phyloP scores from a whole-genome alignment of 2,329 filamentous ascomycete genomes.

The Monascus ruber region DNA sequence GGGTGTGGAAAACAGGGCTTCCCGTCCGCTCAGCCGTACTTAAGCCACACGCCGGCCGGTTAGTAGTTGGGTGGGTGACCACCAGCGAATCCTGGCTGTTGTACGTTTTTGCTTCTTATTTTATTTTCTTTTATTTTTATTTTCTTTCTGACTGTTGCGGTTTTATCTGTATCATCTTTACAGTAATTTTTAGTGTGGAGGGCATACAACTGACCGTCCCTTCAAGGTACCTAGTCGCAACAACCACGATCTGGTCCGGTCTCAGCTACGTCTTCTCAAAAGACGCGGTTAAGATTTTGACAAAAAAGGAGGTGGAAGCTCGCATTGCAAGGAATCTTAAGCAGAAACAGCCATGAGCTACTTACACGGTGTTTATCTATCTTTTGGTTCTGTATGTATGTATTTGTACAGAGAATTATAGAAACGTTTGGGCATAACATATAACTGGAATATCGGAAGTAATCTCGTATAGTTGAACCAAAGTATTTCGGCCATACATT shows the following conservation, averaged over 20 bases:
- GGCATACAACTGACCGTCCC: conserved; percentile 1
- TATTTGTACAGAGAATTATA: too few species aligned
- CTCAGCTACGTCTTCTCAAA: conserved; percentile 85
- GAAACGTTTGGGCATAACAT: too few species aligned
- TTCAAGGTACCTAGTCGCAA: conserved; percentile 67
- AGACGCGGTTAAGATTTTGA: conserved; percentile 79
- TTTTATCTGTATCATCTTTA: conserved; percentile 1
- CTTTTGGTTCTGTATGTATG: too few species aligned
- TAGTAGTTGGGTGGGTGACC: conserved; percentile 40
- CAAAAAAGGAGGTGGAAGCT: conserved; percentile 30
- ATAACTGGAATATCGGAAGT: too few species aligned
- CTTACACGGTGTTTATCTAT: too few species aligned
- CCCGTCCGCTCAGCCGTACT: too few species aligned
- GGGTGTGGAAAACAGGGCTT: too few species aligned
- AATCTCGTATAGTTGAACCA: too few species aligned
- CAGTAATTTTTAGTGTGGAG: not conserved
- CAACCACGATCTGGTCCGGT: conserved; percentile 87
- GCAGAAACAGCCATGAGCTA: conserved; percentile 9
- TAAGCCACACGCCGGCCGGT: conserved; percentile 24
- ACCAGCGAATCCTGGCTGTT: conserved; percentile 31
- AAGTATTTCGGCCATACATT: too few species aligned
- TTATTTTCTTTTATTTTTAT: conserved; percentile 2
- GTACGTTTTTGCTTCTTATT: conserved; percentile 2
- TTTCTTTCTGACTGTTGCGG: not conserved
- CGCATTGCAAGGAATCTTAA: conserved; percentile 19